Evolutionary conservation across 2,329 filamentous ascomycete species (phyloP), one percentile per base, ranked within the genome.

Genomic region (Aotearoamyces nothofagi): DNA sequence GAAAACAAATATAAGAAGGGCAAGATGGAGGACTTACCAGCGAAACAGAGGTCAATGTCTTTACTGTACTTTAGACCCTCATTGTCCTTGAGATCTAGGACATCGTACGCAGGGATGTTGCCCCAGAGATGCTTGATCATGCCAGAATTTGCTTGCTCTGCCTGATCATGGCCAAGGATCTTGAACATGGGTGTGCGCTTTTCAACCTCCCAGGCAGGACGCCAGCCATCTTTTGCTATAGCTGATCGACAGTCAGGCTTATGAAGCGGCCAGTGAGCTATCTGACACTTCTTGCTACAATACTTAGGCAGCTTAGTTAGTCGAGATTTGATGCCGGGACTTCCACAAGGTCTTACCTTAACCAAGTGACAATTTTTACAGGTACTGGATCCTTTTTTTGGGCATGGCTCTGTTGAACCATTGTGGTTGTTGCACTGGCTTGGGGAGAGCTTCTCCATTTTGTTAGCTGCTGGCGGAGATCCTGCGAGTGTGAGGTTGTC

Each of bases 61-160:
- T 28, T 32, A 31, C 15, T 9, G 35, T 37, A 37, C 9, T 22
- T 25, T 11, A 30, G 9, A 9, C 38, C 36, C 17, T 38, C 36
- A 24, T 40, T 40, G 10, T 10, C 22, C 9, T 24, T 30, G 5
- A 38, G 26, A 9, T 38, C 26, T 3, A 40, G 22, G 17, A 40
- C 26, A 32, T 40, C 38, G 4, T 38, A 5, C 9, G 38, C 36
- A 13, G 36, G 38, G 5, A 22, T 36, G 13, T 38, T 40, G 15
- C 38, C 38, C 38, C 38, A 38, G 5, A 40, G 15, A 19, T 35
- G 33, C 30, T 37, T 40, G 10, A 9, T 29, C 5, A 26, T 30
- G 30, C 37, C 33, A 15, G 33, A 32, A 14, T n/a, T 5, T 9
- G 24, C 32, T 10, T 32, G 30, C 13, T 15, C 9, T 4, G 15